These are phyloP conservation scores for Penicillium concentricum DNA, from an alignment of 2,329 filamentous ascomycete species.

Conservation along the genomic window DNA sequence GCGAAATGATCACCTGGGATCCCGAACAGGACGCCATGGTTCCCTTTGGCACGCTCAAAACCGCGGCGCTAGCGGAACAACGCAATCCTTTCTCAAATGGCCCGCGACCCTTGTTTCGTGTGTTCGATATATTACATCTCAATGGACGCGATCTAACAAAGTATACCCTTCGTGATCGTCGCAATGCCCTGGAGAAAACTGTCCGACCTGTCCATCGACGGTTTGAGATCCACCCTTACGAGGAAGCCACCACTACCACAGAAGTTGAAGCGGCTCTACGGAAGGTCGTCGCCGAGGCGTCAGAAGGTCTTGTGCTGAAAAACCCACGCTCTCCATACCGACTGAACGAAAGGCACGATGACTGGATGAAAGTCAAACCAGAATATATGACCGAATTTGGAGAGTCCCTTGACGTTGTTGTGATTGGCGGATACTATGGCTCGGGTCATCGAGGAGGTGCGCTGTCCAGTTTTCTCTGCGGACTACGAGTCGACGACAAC, in stretches of 20 bases:
- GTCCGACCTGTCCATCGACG: conserved; percentile 70
- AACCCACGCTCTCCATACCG: conserved; percentile 85
- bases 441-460: conserved; percentile 79
- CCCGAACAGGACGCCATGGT: conserved; percentile 79
- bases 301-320: conserved; percentile 89
- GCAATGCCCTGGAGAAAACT: conserved; percentile 69
- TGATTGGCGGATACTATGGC: conserved; percentile 92
- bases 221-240: conserved; percentile 77
- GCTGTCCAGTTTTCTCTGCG: conserved; percentile 87
- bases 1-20: conserved; percentile 99
- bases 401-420: conserved; percentile 83
- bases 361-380: conserved; percentile 98
- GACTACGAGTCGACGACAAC: conserved; percentile 71
- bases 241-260: conserved; percentile 62
- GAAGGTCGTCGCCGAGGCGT: conserved; percentile 79
- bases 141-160: conserved; percentile 77
- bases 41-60: conserved; percentile 89
- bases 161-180: conserved; percentile 80
- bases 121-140: conserved; percentile 89
- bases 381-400: conserved; percentile 98
- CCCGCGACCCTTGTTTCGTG: conserved; percentile 73
- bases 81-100: conserved; percentile 66
- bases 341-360: conserved; percentile 85
- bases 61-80: conserved; percentile 77
- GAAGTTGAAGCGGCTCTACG: conserved; percentile 78